These are phyloP conservation scores for Protostelium mycophagum DNA, from an alignment of 78 protist genomes.

Conservation along the genomic window DNA sequence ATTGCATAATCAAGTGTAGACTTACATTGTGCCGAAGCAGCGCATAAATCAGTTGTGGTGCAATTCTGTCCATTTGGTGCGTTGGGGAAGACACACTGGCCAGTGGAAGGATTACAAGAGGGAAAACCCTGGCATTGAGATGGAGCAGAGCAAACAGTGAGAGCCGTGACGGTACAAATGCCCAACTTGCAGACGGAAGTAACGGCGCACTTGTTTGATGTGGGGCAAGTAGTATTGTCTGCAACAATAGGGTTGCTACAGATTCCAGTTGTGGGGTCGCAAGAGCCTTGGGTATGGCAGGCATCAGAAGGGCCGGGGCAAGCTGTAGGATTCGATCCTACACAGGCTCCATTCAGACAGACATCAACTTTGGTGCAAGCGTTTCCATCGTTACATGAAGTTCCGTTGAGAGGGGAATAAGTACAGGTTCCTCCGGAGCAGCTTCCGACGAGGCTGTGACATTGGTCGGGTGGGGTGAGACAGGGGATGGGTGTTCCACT, in stretches of 20 bases:
- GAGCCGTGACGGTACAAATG: neutral
- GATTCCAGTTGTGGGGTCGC: neutral
- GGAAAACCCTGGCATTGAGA: neutral
- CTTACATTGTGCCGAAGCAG: neutral
- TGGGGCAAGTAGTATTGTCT: neutral
- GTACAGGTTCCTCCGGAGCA: conserved; percentile 17
- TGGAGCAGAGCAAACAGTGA: neutral
- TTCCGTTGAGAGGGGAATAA: conserved; percentile 8
- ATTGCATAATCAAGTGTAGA: no score
- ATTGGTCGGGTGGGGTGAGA: neutral
- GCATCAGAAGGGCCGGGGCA: neutral
- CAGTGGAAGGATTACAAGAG: conserved; percentile 3
- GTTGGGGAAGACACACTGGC: neutral
- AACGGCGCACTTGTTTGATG: conserved; percentile 3
- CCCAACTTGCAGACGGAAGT: conserved; percentile 4
- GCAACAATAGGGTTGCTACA: neutral
- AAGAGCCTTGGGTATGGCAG: neutral
- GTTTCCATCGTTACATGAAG: conserved; percentile 17
- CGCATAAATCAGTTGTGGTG: neutral
- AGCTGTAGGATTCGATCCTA: neutral
- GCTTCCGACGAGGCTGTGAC: conserved; percentile 7
- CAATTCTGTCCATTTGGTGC: conserved; percentile 1
- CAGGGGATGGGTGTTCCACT: conserved; percentile 5
- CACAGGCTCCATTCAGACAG: neutral
- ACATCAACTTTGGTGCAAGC: conserved; percentile 1